Base-by-base conservation (phyloP, 2,329 filamentous ascomycete species). In the Penicillium sp. region DNA sequence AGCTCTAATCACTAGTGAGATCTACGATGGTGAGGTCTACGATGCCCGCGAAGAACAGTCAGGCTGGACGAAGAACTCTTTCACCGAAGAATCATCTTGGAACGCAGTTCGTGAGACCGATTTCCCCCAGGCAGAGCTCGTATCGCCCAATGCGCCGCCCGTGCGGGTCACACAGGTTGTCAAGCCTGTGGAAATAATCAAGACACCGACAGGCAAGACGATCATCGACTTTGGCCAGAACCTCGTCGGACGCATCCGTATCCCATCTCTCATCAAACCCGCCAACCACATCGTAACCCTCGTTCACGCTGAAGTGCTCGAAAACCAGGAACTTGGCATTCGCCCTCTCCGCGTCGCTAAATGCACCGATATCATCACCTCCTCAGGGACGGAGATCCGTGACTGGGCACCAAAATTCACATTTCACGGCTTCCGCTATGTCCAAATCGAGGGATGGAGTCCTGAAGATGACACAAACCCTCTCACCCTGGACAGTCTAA, bases 171-270 rank as follows among this genome's bases (percentile, higher is more conserved):
- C 71, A 0, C 69, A 79, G 61, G 66, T 61, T 33, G 43, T 75
- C 19, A 28, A 37, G 68, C 65, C 25, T 70, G 75, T 0, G 52
- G 61, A 3, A 52, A 70, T 1, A 70, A 77, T 75, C 30, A 67
- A 43, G 3, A 75, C 78, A 0, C 72, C 75, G 0, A 78, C 78
- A 0, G 81, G 82, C 4, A 83, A 83, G 65, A 80, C 74, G 0
- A 72, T 86, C 1, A 60, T 87, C 35, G 84, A 87, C 63, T 86
- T 87, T 68, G 84, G 84, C 1, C 84, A 87, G 66, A 86, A 87
- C 64, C 72, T 87, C 0, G 84, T 86, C 0, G 85, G 85, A 1
- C 78, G 78, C 64, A 58, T 85, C 1, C 71, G 73, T 0, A 65
- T 86, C 11, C 75, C 55, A 16, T 60, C 52, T 0, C 49, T 74